Percentiles rank a stretch among this genome's conserved stretches.
phyloP scores from a whole-genome alignment of 768 basidiomycete species.

The Collybiopsis luxurians region DNA sequence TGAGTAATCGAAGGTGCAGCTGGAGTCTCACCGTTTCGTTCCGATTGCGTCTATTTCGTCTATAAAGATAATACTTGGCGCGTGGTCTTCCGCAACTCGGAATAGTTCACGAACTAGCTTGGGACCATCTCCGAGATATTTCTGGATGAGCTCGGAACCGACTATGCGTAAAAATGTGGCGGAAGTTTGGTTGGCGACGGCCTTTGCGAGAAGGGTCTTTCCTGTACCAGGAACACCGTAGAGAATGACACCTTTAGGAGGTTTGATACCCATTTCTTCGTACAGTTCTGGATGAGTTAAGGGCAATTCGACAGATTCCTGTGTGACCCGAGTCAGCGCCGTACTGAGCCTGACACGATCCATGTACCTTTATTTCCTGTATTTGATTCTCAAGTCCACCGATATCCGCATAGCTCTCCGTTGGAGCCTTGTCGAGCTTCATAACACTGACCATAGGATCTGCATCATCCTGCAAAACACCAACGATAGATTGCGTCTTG shows the following conservation, averaged over 20 bases:
- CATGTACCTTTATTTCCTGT: constrained; percentile 92
- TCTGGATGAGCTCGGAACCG: constrained; percentile 97
- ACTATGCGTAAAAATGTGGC: constrained; percentile 98
- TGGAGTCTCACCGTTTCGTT: constrained; percentile 80
- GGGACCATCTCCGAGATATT: constrained; percentile 98
- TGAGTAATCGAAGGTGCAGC: neutral
- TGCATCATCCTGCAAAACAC: constrained; percentile 91
- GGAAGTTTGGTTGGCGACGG: constrained; percentile 97
- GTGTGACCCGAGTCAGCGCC: neutral
- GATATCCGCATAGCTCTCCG: constrained; percentile 97
- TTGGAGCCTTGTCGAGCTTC: constrained; percentile 99
- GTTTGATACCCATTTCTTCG: constrained; percentile 99
- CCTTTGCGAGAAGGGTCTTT: constrained; percentile 96
- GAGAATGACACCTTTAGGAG: constrained; percentile 99
- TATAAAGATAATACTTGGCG: constrained; percentile 98
- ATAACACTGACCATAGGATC: constrained; percentile 97
- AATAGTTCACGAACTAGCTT: constrained; percentile 98
- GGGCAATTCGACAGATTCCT: constrained; percentile 98
- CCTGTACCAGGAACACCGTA: constrained; percentile 99
- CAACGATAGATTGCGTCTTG: constrained; percentile 93
- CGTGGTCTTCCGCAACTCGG: constrained; percentile 95
- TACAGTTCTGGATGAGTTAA: constrained; percentile 97
- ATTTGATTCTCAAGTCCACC: constrained; percentile 97
- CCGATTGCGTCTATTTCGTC: constrained; percentile 99
- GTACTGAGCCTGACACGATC: neutral